Conservation (phyloP, 2,329 filamentous ascomycete species). For the Penicillium sp. region DNA sequence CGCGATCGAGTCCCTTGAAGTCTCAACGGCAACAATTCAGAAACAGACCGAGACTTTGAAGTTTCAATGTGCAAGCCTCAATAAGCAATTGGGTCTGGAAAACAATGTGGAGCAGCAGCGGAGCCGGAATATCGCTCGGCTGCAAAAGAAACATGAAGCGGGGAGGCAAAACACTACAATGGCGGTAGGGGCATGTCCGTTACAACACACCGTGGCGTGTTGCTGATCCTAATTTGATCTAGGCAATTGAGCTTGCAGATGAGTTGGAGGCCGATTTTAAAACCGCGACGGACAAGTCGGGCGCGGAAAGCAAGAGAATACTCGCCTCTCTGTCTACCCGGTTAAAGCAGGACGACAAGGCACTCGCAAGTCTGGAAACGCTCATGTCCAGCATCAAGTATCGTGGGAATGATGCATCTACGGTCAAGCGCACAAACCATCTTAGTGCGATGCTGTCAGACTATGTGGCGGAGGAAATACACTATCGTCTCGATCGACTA, state of each 20-base stretch:
- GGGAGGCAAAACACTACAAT: conserved; percentile 34
- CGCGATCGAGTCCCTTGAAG: conserved; percentile 36
- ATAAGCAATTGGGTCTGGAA: conserved; percentile 25
- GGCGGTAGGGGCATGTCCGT: conserved; percentile 28
- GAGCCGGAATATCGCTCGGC: conserved; percentile 27
- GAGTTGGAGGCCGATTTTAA: conserved; percentile 34
- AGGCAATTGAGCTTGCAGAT: conserved; percentile 38
- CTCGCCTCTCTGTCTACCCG: conserved; percentile 32
- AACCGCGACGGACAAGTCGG: conserved; percentile 30
- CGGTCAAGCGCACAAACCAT: conserved; percentile 28
- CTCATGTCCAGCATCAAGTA: conserved; percentile 29
- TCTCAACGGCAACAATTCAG: conserved; percentile 37
- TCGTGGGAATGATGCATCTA: conserved; percentile 29
- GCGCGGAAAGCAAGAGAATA: conserved; percentile 34
- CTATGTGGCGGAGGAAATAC: conserved; percentile 38
- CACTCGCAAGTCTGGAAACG: conserved; percentile 32
- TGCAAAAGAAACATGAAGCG: conserved; percentile 37
- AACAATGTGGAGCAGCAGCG: conserved; percentile 24
- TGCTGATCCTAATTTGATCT: conserved; percentile 19
- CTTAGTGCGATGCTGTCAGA: conserved; percentile 32
- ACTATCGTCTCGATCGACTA: conserved; percentile 40
- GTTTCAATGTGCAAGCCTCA: conserved; percentile 33
- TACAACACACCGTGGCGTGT: neutral
- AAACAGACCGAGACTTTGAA: conserved; percentile 35
- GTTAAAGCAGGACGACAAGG: conserved; percentile 40